Percentiles rank a stretch among this genome's conserved stretches.
These are phyloP conservation scores for Mycena citricolor DNA, from an alignment of 1,284 basidiomycete genomes.

Conservation along the genomic window DNA sequence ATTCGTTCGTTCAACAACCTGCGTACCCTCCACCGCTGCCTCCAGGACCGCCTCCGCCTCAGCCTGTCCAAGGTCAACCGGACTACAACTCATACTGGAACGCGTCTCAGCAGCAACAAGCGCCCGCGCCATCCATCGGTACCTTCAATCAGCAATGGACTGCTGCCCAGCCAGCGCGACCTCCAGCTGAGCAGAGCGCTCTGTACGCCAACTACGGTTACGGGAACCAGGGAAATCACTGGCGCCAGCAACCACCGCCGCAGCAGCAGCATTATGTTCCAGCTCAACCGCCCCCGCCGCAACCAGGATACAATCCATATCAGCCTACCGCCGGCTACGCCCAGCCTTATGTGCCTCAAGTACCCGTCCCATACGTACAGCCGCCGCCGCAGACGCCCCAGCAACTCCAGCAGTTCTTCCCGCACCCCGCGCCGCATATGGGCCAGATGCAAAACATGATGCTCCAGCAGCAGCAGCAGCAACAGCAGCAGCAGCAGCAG, in stretches of 20 bases:
- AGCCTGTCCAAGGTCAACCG: slow-evolving; percentile 60
- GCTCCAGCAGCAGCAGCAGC: slow-evolving; percentile 32
- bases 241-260: slow-evolving; percentile 66
- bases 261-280: slow-evolving; percentile 45
- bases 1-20: slow-evolving; percentile 71
- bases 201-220: slow-evolving; percentile 85
- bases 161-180: slow-evolving; percentile 47
- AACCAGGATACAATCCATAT: slow-evolving; percentile 72
- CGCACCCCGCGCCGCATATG: slow-evolving; percentile 40
- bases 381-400: slow-evolving; percentile 49
- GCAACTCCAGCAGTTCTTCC: slow-evolving; percentile 40
- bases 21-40: slow-evolving; percentile 75
- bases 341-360: slow-evolving; percentile 66
- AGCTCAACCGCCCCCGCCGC: slow-evolving; percentile 50
- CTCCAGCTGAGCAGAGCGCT: slow-evolving; percentile 70
- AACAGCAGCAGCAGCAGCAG: slow-evolving; percentile 38
- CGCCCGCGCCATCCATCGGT: slow-evolving; percentile 43
- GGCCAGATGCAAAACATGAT: too few relatives aligned
- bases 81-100: slow-evolving; percentile 80
- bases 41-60: slow-evolving; percentile 72
- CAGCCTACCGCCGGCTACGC: slow-evolving; percentile 70
- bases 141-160: slow-evolving; percentile 67
- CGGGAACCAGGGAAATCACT: slow-evolving; percentile 58
- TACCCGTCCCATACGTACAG: slow-evolving; percentile 36
- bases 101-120: slow-evolving; percentile 52